phyloP scores from a whole-genome alignment of 2,329 filamentous ascomycete genomes.

The Intubia oerlemansii region DNA sequence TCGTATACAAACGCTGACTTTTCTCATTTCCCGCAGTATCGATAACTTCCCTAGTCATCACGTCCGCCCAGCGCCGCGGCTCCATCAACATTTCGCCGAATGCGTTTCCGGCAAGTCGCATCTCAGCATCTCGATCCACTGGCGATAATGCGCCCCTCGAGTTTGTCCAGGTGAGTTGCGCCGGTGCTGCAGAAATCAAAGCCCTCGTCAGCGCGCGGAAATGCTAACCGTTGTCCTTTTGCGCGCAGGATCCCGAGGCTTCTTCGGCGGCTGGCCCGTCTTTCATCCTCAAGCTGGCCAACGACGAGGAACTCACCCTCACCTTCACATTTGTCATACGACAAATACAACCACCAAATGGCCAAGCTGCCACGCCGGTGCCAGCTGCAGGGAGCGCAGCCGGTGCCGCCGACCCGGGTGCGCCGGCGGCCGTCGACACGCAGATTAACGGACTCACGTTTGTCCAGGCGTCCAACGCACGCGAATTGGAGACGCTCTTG shows the following conservation, averaged over 20 bases:
- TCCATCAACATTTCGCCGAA: constrained; percentile 67
- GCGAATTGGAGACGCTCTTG: constrained; percentile 81
- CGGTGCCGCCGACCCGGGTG: neutral
- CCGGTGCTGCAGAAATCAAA: too few species aligned
- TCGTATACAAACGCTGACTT: too few species aligned
- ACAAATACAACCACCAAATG: too few species aligned
- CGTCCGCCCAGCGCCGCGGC: constrained; percentile 56
- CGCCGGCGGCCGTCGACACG: constrained; percentile 37
- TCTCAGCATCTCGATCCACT: constrained; percentile 47
- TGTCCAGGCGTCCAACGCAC: constrained; percentile 65
- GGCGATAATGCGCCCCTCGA: constrained; percentile 64
- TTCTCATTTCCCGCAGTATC: constrained; percentile 55
- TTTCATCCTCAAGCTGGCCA: constrained; percentile 71
- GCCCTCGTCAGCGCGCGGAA: too few species aligned
- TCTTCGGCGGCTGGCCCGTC: constrained; percentile 30
- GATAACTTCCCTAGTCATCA: constrained; percentile 64
- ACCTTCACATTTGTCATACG: constrained; percentile 76
- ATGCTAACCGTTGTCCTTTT: too few species aligned
- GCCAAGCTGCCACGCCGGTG: constrained; percentile 1
- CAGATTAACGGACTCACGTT: constrained; percentile 78
- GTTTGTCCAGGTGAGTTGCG: constrained; percentile 70
- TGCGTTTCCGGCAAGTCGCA: constrained; percentile 63
- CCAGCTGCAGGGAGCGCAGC: constrained; percentile 4
- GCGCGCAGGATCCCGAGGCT: constrained; percentile 52
- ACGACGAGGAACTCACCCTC: constrained; percentile 84